Percentiles rank a stretch among this genome's conserved stretches.
Evolutionary conservation across 805 yeast genomes (phyloP).

Genomic region (Hanseniaspora lachancei): DNA sequence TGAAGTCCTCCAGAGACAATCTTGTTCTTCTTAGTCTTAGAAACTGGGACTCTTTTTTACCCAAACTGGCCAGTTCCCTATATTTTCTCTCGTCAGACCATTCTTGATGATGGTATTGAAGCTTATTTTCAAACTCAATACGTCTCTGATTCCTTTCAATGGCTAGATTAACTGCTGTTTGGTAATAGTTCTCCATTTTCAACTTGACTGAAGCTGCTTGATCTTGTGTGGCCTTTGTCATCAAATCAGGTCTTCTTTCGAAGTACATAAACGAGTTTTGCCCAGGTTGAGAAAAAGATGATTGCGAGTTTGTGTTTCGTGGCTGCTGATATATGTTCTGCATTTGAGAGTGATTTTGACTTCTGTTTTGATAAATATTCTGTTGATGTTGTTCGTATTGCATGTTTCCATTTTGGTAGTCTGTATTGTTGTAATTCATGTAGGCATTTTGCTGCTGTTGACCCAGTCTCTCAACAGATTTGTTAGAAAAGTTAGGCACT

Average conservation of each 20-base stretch:
- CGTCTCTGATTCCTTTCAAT: conserved; percentile 92
- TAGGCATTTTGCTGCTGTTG: conserved; percentile 16
- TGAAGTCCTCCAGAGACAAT: conserved; percentile 68
- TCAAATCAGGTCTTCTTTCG: conserved; percentile 68
- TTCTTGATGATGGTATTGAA: conserved; percentile 44
- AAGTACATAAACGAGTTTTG: conserved; percentile 37
- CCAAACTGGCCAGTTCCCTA: conserved; percentile 68
- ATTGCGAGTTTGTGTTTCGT: conserved; percentile 17
- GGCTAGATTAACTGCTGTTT: conserved; percentile 77
- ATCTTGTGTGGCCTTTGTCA: conserved; percentile 65
- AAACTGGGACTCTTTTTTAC: conserved; percentile 79
- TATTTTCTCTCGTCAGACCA: conserved; percentile 76
- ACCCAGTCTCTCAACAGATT: conserved; percentile 6
- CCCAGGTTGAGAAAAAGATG: conserved; percentile 12
- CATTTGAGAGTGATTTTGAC: conserved; percentile 20
- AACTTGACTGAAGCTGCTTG: conserved; percentile 73
- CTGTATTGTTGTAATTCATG: conserved; percentile 11
- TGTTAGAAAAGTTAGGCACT: conserved; percentile 5
- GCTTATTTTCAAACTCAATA: conserved; percentile 62
- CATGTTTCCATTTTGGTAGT: conserved; percentile 11
- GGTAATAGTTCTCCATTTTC: conserved; percentile 71
- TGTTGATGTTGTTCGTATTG: conserved; percentile 17
- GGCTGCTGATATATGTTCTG: conserved; percentile 14
- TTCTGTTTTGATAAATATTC: conserved; percentile 20
- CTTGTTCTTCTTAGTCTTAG: conserved; percentile 75